Conservation (phyloP, 1,139 yeast genomes). For the Pichia sp. region DNA sequence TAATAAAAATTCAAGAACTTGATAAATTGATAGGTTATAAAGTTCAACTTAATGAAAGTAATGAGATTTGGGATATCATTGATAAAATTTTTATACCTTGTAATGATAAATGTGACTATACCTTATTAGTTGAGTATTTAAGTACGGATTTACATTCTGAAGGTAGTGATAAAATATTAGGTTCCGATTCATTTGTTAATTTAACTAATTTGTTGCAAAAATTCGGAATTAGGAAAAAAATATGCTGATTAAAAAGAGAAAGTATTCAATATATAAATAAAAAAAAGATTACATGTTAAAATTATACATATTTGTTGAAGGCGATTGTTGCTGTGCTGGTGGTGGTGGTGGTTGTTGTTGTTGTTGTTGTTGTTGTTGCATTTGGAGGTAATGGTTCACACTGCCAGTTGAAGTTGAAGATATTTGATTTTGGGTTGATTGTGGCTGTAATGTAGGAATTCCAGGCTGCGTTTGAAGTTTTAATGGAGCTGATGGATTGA, state of each 20-base stretch:
- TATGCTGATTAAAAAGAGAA: too few species aligned
- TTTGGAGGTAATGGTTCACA: slow-evolving; percentile 8
- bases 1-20: slow-evolving; percentile 7
- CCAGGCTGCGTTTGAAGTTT: neutral
- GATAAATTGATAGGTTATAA: slow-evolving; percentile 1
- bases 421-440: neutral
- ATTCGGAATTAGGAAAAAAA: neutral
- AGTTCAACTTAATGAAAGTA: slow-evolving; percentile 5
- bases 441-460: neutral
- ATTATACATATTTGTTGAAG: slow-evolving; percentile 7
- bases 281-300: neutral
- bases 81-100: slow-evolving; percentile 10
- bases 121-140: slow-evolving; percentile 1
- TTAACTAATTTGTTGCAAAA: neutral
- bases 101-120: neutral
- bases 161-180: neutral
- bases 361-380: slow-evolving; percentile 4
- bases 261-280: too few species aligned
- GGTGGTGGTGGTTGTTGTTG: neutral
- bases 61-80: slow-evolving; percentile 7
- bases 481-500: too few species aligned
- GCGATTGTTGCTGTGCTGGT: neutral
- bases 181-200: slow-evolving; percentile 1
- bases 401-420: slow-evolving; percentile 11
- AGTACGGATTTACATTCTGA: neutral